A percentile compares a stretch with the other conserved stretches of the same genome.
Evolutionary conservation across 1,139 yeast species (phyloP).

Genomic region (Groenewaldozyma auringiensis): DNA sequence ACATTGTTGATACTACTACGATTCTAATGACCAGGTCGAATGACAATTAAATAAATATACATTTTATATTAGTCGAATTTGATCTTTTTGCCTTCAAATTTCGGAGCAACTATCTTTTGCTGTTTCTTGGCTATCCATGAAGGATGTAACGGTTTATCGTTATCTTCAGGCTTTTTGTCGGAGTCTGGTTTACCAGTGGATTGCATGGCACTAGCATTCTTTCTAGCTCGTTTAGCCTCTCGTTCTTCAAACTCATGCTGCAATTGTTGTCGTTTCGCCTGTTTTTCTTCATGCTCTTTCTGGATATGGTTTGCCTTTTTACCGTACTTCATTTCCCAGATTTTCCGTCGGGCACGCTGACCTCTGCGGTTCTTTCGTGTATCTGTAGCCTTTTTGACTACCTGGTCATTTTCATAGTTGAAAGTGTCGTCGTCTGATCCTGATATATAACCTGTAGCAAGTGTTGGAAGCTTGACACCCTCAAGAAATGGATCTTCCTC

Average conservation of each 20-base stretch:
- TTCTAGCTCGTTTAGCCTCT: slow-evolving; percentile 35
- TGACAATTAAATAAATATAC: too few species aligned
- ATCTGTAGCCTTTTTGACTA: slow-evolving; percentile 49
- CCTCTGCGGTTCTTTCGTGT: slow-evolving; percentile 83
- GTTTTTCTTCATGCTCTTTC: slow-evolving; percentile 48
- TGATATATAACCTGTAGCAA: slow-evolving; percentile 72
- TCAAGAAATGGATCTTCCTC: slow-evolving; percentile 25
- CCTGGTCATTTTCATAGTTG: slow-evolving; percentile 49
- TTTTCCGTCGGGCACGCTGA: slow-evolving; percentile 92
- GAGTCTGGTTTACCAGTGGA: slow-evolving; percentile 9
- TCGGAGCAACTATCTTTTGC: slow-evolving; percentile 50
- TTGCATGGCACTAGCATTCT: slow-evolving; percentile 8
- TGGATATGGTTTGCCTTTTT: slow-evolving; percentile 72
- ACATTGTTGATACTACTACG: background rate
- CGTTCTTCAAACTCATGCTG: slow-evolving; percentile 63
- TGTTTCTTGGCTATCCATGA: slow-evolving; percentile 92
- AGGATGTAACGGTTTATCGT: slow-evolving; percentile 56
- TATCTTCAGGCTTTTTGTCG: slow-evolving; percentile 7
- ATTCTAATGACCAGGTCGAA: too few species aligned
- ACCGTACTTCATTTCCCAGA: slow-evolving; percentile 92
- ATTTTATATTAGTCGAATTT: slow-evolving; percentile 49
- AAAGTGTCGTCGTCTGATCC: slow-evolving; percentile 56
- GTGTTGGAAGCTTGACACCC: slow-evolving; percentile 51
- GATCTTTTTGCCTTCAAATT: slow-evolving; percentile 79
- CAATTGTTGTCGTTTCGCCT: slow-evolving; percentile 44